Base-by-base conservation (phyloP, 148 eudicot genomes). In the Camellia sinensis region DNA sequence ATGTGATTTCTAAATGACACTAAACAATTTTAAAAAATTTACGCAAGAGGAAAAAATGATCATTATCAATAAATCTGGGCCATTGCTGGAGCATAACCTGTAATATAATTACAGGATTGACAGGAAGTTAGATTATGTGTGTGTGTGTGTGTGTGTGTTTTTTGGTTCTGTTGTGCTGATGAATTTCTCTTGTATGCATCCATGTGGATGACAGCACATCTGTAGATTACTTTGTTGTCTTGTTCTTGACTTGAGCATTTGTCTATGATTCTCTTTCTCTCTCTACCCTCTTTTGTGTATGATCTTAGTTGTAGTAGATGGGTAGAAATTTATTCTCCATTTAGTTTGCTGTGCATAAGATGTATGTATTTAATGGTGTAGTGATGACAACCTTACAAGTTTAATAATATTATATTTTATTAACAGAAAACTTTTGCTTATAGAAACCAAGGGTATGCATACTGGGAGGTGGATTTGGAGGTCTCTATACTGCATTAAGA, bases 391-490 rank as follows among this genome's bases (percentile, higher is more conserved):
- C 0, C 37, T 29, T 29, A 29, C 37, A 29, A 29, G 37, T 29
- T 29, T 29, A 29, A 29, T 29, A 5, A n/a, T 37, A 9, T 37
- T 37, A 66, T 2, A 44, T 22, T n/a, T 60, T 19, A 81, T 45
- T 56, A 48, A 70, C 19, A 14, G 7, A 54, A 22, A 43, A 11
- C 7, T 78, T 61, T 72, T 81, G 44, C 56, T 67, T 83, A 64
- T 91, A 96, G 99, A 92, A 81, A 80, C 98, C 99, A 45, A 92
- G 97, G 83, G 90, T 96, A 46, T 96, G 99, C 93, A 96, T 96
- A 82, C 82, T 96, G 29, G 99, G 99, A 72, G 99, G 98, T 84
- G 99, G 99, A 59, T 94, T 96, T 84, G 99, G 99, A 78, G 99
- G 99, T 75, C 84, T 96, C 21, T 94, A 96, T 84, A 96, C 99